Conservation (phyloP, 148 eudicot species). For the Chenopodium album region DNA sequence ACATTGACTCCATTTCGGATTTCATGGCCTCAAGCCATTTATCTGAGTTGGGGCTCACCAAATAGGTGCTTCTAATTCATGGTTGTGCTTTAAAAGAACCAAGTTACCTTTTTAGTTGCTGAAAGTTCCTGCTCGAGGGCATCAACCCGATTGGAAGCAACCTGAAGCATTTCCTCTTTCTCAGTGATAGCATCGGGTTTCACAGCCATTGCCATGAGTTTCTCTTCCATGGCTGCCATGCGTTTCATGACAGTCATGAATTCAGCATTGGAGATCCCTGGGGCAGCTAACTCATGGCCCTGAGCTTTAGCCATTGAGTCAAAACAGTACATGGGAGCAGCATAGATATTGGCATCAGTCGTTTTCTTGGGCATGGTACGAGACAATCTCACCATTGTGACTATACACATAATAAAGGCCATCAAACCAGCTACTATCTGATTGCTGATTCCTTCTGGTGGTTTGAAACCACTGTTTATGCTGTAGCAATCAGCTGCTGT, state of each 20-base stretch:
- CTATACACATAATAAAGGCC: conserved; percentile 48
- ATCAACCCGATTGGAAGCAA: conserved; percentile 47
- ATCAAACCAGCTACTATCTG: conserved; percentile 48
- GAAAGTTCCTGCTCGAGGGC: conserved; percentile 44
- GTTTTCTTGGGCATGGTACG: conserved; percentile 45
- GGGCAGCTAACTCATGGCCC: conserved; percentile 29
- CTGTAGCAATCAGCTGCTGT: conserved; percentile 34
- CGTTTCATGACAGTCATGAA: conserved; percentile 53
- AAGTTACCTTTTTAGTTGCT: conserved; percentile 46
- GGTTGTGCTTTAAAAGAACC: background rate
- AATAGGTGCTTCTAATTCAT: background rate
- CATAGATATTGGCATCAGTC: conserved; percentile 38
- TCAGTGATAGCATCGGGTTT: conserved; percentile 45
- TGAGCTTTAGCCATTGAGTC: conserved; percentile 30
- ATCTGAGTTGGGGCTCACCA: no score
- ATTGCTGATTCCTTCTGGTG: conserved; percentile 47
- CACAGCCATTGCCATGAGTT: conserved; percentile 39
- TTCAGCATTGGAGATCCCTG: conserved; percentile 42
- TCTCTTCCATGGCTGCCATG: conserved; percentile 54
- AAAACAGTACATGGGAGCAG: conserved; percentile 43
- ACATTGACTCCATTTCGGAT: no score
- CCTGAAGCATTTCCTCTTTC: conserved; percentile 47
- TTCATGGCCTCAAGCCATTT: no score
- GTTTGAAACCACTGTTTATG: conserved; percentile 27
- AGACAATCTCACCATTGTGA: conserved; percentile 47